Conservation (phyloP, 495 filamentous ascomycete genomes). For the Copromyces sp. region DNA sequence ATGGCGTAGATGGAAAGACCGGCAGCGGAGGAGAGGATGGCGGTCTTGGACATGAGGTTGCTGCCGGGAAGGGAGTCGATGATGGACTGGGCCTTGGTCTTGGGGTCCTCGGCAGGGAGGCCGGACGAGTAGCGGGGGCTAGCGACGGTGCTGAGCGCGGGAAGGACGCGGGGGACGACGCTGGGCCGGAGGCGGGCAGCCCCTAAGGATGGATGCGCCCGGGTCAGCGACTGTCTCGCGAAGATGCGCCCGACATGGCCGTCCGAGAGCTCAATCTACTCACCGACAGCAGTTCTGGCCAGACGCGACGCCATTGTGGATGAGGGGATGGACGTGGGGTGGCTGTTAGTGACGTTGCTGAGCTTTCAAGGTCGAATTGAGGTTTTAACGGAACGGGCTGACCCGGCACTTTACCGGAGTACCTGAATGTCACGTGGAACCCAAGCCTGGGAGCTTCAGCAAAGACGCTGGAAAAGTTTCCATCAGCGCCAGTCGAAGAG, state of each 20-base stretch:
- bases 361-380: conserved; percentile 35
- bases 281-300: conserved; percentile 85
- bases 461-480: background rate
- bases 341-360: conserved; percentile 26
- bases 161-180: conserved; percentile 56
- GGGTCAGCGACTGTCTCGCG: background rate
- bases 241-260: background rate
- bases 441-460: background rate
- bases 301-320: conserved; percentile 90
- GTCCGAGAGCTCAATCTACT: conserved; percentile 27
- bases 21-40: conserved; percentile 85
- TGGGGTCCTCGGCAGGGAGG: conserved; percentile 72
- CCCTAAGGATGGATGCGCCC: conserved; percentile 40
- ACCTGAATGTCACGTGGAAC: conserved; percentile 20
- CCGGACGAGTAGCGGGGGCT: conserved; percentile 60
- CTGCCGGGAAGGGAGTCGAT: conserved; percentile 80
- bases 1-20: conserved; percentile 88
- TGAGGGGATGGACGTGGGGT: conserved; percentile 33
- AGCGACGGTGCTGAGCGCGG: conserved; percentile 56
- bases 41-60: conserved; percentile 84
- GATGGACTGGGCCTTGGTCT: conserved; percentile 91
- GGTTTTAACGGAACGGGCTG: conserved; percentile 38
- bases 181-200: conserved; percentile 79
- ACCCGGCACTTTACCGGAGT: conserved; percentile 21
- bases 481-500: background rate